Evolutionary conservation across 2,329 filamentous ascomycete genomes (phyloP).

Genomic region (Shiraia sp.): DNA sequence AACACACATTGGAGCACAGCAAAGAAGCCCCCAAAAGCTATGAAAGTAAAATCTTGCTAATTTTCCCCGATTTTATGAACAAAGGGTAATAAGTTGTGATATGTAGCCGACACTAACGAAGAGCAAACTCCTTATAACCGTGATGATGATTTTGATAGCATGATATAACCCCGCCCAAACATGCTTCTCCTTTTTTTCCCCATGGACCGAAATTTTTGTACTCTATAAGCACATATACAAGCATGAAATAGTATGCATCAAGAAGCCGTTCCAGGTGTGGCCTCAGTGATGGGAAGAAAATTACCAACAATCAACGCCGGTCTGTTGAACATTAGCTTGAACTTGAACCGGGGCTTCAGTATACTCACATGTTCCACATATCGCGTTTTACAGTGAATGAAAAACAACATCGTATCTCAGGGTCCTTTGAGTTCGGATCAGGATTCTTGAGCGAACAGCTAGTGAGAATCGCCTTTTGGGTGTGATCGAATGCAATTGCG

Average conservation of each 20-base stretch:
- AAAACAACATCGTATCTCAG: constrained; percentile 90
- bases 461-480: constrained; percentile 92
- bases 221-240: neutral
- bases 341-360: constrained; percentile 3
- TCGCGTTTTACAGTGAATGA: constrained; percentile 96
- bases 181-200: neutral
- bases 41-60: no score
- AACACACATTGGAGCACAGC: no score
- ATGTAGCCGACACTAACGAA: neutral
- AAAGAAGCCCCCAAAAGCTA: no score
- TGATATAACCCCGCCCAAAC: neutral
- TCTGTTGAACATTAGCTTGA: constrained; percentile 49
- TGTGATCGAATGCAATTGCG: constrained; percentile 92
- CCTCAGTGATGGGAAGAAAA: constrained; percentile 81
- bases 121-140: no score
- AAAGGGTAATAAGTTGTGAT: no score
- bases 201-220: no score
- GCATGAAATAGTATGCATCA: constrained; percentile 4
- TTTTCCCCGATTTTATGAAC: no score
- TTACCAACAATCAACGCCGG: constrained; percentile 95
- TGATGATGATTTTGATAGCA: no score
- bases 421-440: constrained; percentile 62
- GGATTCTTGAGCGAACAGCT: constrained; percentile 87
- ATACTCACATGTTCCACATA: constrained; percentile 88
- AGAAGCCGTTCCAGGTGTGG: constrained; percentile 25